These are phyloP conservation scores for Sarocladium kiliense DNA, from an alignment of 2,329 filamentous ascomycete genomes.

Conservation along the genomic window DNA sequence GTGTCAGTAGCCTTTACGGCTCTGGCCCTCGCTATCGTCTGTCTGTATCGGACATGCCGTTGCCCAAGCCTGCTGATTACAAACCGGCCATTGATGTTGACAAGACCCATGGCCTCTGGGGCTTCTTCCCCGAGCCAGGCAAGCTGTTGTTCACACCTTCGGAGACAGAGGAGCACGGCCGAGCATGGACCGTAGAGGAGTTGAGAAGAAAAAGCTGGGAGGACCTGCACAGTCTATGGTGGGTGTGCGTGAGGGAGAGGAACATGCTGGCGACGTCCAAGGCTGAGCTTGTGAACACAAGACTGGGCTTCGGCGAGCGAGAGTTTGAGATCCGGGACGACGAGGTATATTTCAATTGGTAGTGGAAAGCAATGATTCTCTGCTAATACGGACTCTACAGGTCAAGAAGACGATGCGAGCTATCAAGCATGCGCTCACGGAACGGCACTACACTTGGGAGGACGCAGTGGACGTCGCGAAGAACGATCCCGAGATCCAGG, in stretches of 20 bases:
- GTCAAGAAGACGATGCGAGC: constrained; percentile 70
- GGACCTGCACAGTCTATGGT: constrained; percentile 89
- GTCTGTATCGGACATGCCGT: constrained; percentile 63
- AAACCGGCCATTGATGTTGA: constrained; percentile 56
- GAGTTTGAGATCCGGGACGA: constrained; percentile 61
- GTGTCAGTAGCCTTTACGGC: constrained; percentile 73
- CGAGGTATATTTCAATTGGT: constrained; percentile 48
- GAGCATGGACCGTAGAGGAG: constrained; percentile 81
- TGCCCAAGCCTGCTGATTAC: constrained; percentile 68
- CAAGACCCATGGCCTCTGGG: constrained; percentile 82
- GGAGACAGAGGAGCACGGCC: constrained; percentile 67
- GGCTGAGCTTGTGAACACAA: constrained; percentile 60
- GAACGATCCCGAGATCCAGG: constrained; percentile 56
- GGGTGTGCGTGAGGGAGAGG: constrained; percentile 85
- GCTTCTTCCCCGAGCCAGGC: constrained; percentile 74
- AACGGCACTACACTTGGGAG: constrained; percentile 84
- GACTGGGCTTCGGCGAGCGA: constrained; percentile 67
- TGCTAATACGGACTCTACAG: constrained; percentile 36
- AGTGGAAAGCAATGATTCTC: background rate
- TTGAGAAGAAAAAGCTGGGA: constrained; percentile 88
- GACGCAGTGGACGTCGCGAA: constrained; percentile 64
- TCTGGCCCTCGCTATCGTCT: constrained; percentile 72
- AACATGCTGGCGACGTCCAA: constrained; percentile 81
- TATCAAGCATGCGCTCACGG: constrained; percentile 81
- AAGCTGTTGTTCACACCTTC: constrained; percentile 66